These are phyloP conservation scores for Tetracladium marchalianum DNA, from an alignment of 495 filamentous ascomycete genomes.

Conservation along the genomic window DNA sequence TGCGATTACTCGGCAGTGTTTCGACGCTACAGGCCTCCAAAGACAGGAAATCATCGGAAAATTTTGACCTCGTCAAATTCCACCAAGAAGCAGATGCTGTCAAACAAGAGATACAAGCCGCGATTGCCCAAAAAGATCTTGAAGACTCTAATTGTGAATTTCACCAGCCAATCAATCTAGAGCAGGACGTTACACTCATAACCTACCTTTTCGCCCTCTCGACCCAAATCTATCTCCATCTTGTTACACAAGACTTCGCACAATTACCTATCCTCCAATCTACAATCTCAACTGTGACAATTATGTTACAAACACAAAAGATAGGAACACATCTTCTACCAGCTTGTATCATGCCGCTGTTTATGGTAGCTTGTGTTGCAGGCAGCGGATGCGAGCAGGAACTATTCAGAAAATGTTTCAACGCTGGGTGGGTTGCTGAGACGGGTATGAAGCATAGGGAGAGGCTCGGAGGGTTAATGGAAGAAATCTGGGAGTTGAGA, in stretches of 20 bases:
- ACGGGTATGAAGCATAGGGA: constrained; percentile 3
- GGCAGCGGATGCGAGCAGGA: constrained; percentile 3
- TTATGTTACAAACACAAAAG: constrained; percentile 3
- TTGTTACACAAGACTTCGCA: constrained; percentile 7
- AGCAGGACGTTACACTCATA: neutral
- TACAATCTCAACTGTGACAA: constrained; percentile 4
- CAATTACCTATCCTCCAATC: constrained; percentile 1
- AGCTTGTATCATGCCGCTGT: constrained; percentile 8
- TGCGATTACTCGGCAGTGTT: constrained; percentile 10
- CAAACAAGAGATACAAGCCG: constrained; percentile 1
- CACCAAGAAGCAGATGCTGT: neutral
- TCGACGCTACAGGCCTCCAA: constrained; percentile 3
- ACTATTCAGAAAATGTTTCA: constrained; percentile 10
- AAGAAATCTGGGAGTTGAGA: constrained; percentile 12
- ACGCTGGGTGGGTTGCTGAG: constrained; percentile 5
- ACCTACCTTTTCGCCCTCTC: constrained; percentile 7
- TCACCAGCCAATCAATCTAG: neutral
- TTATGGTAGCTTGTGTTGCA: constrained; percentile 9
- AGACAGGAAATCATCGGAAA: no score
- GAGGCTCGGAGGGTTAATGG: constrained; percentile 7
- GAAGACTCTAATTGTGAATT: neutral
- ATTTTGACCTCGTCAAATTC: constrained; percentile 3
- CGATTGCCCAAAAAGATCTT: neutral
- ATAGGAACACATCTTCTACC: constrained; percentile 4
- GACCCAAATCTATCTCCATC: constrained; percentile 11